Percentiles rank a stretch among this genome's conserved stretches.
Evolutionary conservation across 1,284 basidiomycete species (phyloP).

Genomic region (Sphagnurus paluster): DNA sequence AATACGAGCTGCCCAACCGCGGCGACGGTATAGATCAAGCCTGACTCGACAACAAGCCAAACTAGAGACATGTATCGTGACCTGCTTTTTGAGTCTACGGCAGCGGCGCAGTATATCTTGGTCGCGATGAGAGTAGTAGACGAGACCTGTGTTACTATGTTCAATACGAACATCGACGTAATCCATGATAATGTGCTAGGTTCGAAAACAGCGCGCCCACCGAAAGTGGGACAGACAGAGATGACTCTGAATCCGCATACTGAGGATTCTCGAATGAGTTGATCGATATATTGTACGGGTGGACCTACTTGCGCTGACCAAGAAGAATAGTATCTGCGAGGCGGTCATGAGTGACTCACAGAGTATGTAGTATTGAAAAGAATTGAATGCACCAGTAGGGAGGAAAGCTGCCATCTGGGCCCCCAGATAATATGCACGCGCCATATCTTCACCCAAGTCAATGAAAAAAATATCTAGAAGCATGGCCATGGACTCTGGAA

Average conservation of each 20-base stretch:
- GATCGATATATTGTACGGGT: too few relatives aligned
- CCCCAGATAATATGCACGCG: too few relatives aligned
- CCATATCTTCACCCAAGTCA: too few relatives aligned
- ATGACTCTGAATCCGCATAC: conserved; percentile 26
- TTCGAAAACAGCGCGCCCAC: conserved; percentile 22
- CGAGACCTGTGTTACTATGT: conserved; percentile 27
- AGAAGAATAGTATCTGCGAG: too few relatives aligned
- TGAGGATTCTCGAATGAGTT: too few relatives aligned
- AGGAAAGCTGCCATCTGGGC: too few relatives aligned
- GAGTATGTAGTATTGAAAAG: too few relatives aligned
- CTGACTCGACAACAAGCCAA: conserved; percentile 25
- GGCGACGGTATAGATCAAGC: conserved; percentile 24
- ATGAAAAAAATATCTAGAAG: too few relatives aligned
- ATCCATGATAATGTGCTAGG: conserved; percentile 23
- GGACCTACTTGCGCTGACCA: too few relatives aligned
- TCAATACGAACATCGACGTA: conserved; percentile 25
- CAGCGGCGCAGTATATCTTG: conserved; percentile 23
- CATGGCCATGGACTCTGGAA: too few relatives aligned
- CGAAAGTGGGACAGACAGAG: conserved; percentile 19
- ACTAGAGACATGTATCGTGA: conserved; percentile 22
- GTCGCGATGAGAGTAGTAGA: conserved; percentile 23
- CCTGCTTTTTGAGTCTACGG: conserved; percentile 10
- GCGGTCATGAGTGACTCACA: too few relatives aligned
- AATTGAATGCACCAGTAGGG: too few relatives aligned
- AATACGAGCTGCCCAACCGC: conserved; percentile 24